These are phyloP conservation scores for Crassisporium funariophilum DNA, from an alignment of 768 basidiomycete species.

Conservation along the genomic window DNA sequence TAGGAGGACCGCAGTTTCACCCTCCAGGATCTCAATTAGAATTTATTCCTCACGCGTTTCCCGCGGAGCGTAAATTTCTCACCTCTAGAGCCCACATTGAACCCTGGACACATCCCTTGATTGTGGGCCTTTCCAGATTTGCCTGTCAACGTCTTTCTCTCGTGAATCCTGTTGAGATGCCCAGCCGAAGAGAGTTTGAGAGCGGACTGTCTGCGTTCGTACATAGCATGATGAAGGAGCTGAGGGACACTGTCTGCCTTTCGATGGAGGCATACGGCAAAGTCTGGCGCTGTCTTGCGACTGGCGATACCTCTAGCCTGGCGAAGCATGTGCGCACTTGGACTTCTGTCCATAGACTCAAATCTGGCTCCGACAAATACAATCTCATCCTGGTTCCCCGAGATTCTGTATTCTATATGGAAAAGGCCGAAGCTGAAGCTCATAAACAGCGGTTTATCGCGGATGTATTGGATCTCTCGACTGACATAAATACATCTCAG, in stretches of 20 bases:
- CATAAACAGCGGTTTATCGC: conserved; percentile 34
- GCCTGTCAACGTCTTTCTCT: conserved; percentile 56
- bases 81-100: conserved; percentile 47
- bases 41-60: conserved; percentile 47
- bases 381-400: conserved; percentile 61
- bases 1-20: background rate
- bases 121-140: conserved; percentile 59
- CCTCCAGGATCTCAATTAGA: conserved; percentile 32
- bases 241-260: conserved; percentile 64
- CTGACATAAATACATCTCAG: conserved; percentile 20
- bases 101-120: conserved; percentile 61
- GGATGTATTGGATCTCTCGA: conserved; percentile 15
- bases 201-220: conserved; percentile 51
- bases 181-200: conserved; percentile 55
- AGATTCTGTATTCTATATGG: conserved; percentile 57
- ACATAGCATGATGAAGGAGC: conserved; percentile 49
- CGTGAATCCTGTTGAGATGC: conserved; percentile 61
- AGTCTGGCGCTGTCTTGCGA: conserved; percentile 48
- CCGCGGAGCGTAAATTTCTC: conserved; percentile 38
- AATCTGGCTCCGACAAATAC: conserved; percentile 59
- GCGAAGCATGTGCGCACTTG: conserved; percentile 48
- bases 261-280: conserved; percentile 54
- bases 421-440: conserved; percentile 51
- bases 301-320: conserved; percentile 40
- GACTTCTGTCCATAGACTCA: conserved; percentile 61